Evolutionary conservation across 129 eudicot species (phyloP).

Genomic region (Pseudognaphalium luteoalbum): DNA sequence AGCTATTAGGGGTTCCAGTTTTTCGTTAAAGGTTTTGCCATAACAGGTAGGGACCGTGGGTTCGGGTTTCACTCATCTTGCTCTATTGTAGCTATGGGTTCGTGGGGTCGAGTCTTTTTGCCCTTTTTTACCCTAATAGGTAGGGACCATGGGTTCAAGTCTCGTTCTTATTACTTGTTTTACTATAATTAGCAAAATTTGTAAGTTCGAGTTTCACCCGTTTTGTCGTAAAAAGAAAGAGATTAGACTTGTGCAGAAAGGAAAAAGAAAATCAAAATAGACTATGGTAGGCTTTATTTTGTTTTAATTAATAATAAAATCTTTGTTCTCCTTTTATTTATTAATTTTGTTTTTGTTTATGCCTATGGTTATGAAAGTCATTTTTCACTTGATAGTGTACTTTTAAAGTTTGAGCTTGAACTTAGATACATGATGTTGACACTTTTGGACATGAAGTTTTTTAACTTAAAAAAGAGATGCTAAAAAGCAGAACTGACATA

Average conservation of each 20-base stretch:
- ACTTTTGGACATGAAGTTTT: constrained; percentile 26
- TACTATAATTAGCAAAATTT: constrained; percentile 12
- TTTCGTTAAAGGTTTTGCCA: constrained; percentile 12
- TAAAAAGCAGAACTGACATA: constrained; percentile 28
- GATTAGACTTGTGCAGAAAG: constrained; percentile 39
- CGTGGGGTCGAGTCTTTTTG: constrained; percentile 22
- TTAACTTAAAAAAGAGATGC: constrained; percentile 20
- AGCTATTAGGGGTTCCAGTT: constrained; percentile 18
- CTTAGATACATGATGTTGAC: constrained; percentile 46
- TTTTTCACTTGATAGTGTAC: constrained; percentile 37
- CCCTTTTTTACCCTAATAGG: constrained; percentile 6
- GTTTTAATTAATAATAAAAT: constrained; percentile 27
- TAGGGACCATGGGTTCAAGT: constrained; percentile 10
- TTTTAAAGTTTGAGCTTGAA: constrained; percentile 32
- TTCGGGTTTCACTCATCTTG: constrained; percentile 19
- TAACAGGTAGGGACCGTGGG: constrained; percentile 17
- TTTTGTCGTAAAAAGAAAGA: constrained; percentile 33
- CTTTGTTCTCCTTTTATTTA: constrained; percentile 10
- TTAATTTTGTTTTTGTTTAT: constrained; percentile 4
- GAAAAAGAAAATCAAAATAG: constrained; percentile 30
- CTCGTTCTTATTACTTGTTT: constrained; percentile 22
- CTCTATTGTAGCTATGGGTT: constrained; percentile 24
- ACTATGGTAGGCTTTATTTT: constrained; percentile 27
- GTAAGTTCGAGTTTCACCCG: constrained; percentile 18
- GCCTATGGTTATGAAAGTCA: constrained; percentile 28